These are phyloP conservation scores for Diddensiella santjacobensis DNA, from an alignment of 805 yeast genomes.

Conservation along the genomic window DNA sequence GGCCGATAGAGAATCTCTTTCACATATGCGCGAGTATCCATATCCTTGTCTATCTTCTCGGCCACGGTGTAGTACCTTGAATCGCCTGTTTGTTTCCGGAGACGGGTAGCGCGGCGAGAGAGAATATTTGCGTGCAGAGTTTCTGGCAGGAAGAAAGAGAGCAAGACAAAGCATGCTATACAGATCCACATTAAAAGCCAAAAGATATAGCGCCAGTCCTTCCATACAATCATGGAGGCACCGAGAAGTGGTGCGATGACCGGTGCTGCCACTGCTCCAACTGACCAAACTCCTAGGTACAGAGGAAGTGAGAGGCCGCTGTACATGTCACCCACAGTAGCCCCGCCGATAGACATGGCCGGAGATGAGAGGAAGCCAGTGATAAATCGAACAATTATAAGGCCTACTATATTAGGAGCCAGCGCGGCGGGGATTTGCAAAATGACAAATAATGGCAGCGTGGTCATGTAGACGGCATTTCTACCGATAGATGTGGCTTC, in stretches of 20 bases:
- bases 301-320: slow-evolving; percentile 37
- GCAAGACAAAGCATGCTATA: slow-evolving; percentile 37
- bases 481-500: slow-evolving; percentile 53
- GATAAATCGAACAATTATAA: slow-evolving; percentile 56
- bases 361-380: slow-evolving; percentile 78
- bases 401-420: slow-evolving; percentile 45
- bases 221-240: slow-evolving; percentile 44
- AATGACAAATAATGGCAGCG: slow-evolving; percentile 45
- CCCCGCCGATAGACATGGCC: slow-evolving; percentile 81
- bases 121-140: slow-evolving; percentile 6
- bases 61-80: slow-evolving; percentile 13
- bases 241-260: slow-evolving; percentile 55
- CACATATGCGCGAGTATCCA: not conserved
- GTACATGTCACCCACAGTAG: slow-evolving; percentile 49
- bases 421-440: slow-evolving; percentile 55
- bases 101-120: slow-evolving; percentile 8
- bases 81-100: slow-evolving; percentile 48
- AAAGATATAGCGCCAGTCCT: slow-evolving; percentile 53
- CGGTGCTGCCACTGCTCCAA: slow-evolving; percentile 52
- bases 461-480: slow-evolving; percentile 44
- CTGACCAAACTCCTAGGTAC: slow-evolving; percentile 50
- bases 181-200: slow-evolving; percentile 42
- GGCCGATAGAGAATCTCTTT: slow-evolving; percentile 36
- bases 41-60: slow-evolving; percentile 4
- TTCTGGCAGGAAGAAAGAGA: slow-evolving; percentile 13